Conservation (phyloP, 2,329 filamentous ascomycete species). For the Epichloe sp. region DNA sequence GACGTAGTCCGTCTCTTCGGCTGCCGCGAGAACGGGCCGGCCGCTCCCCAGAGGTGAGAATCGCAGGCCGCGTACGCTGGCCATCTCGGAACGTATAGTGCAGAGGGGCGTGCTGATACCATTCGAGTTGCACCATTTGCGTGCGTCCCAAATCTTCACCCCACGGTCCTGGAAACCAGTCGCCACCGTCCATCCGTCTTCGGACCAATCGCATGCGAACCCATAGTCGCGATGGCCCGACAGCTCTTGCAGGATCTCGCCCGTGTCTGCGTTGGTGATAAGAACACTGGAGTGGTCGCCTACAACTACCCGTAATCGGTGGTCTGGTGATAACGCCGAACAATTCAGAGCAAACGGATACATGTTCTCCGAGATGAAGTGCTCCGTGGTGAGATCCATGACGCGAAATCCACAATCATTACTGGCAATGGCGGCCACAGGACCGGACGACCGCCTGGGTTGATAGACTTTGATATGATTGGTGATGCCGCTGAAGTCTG, state of each 20-base stretch:
- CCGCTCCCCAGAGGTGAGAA: constrained; percentile 63
- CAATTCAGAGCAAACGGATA: constrained; percentile 59
- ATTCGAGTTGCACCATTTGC: constrained; percentile 47
- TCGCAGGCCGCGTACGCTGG: constrained; percentile 52
- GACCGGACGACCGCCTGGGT: constrained; percentile 36
- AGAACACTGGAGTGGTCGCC: constrained; percentile 54
- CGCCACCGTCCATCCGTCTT: constrained; percentile 62
- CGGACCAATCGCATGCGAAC: constrained; percentile 70
- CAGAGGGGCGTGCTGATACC: constrained; percentile 34
- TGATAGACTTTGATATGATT: constrained; percentile 50
- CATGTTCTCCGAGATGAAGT: constrained; percentile 36
- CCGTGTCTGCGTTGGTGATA: constrained; percentile 57
- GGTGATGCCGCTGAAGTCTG: constrained; percentile 41
- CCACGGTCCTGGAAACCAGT: constrained; percentile 65
- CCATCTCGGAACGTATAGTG: constrained; percentile 51
- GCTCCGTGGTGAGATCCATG: constrained; percentile 45
- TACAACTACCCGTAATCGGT: constrained; percentile 57
- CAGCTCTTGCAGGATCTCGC: constrained; percentile 43
- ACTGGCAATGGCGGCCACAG: constrained; percentile 46
- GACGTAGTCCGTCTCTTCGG: constrained; percentile 63
- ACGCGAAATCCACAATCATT: constrained; percentile 48
- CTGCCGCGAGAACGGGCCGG: constrained; percentile 52
- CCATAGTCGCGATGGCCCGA: constrained; percentile 55
- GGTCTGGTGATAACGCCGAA: constrained; percentile 57
- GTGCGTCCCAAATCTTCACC: constrained; percentile 64